These are phyloP conservation scores for Calonectria henricotiae DNA, from an alignment of 2,329 filamentous ascomycete genomes.

Conservation along the genomic window DNA sequence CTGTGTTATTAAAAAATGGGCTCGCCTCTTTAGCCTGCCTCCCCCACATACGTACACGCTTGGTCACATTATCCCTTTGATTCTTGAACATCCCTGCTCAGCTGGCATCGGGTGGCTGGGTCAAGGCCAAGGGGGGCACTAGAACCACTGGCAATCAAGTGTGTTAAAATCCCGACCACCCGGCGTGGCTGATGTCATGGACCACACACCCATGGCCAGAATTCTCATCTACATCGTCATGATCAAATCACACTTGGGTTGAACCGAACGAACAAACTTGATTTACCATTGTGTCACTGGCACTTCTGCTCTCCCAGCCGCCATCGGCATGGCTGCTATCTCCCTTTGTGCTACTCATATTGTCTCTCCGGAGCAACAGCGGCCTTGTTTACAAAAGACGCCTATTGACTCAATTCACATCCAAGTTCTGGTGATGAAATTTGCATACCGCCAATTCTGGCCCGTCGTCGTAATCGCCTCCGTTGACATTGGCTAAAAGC, in stretches of 20 bases:
- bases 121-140: conserved; percentile 38
- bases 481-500: conserved; percentile 7
- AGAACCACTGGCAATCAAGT: conserved; percentile 41
- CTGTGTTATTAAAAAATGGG: no score
- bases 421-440: neutral
- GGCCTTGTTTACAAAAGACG: neutral
- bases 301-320: neutral
- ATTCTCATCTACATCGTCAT: conserved; percentile 31
- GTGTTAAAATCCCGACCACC: conserved; percentile 43
- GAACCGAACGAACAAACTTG: conserved; percentile 8
- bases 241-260: conserved; percentile 11
- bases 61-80: conserved; percentile 24
- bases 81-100: conserved; percentile 45
- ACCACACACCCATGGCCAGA: conserved; percentile 44
- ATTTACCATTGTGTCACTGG: conserved; percentile 5
- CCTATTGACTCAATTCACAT: neutral
- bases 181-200: conserved; percentile 51
- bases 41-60: conserved; percentile 38
- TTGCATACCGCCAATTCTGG: conserved; percentile 9
- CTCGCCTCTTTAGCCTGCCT: no score
- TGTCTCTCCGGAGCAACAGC: neutral
- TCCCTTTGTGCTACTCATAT: neutral
- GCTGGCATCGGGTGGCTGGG: conserved; percentile 48
- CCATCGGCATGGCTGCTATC: neutral
- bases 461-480: conserved; percentile 12